Percentiles rank a stretch among this genome's conserved stretches.
Evolutionary conservation across 129 eudicot genomes (phyloP).

Genomic region (Solidago caesia): DNA sequence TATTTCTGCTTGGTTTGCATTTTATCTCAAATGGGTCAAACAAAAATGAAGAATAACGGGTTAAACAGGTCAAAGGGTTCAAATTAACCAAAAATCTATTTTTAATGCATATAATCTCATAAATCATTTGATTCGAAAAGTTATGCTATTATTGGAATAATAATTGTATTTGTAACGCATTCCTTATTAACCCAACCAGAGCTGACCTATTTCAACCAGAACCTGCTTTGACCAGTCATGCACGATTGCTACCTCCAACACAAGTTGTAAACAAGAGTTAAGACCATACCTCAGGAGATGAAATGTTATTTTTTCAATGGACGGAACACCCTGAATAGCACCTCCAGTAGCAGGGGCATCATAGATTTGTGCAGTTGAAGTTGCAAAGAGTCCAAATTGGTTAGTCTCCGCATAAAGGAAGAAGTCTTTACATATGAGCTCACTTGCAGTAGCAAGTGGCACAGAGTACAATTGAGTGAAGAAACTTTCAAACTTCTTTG

Average conservation of each 20-base stretch:
- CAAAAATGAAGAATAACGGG: too few species aligned
- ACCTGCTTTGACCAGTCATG: too few species aligned
- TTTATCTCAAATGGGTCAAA: too few species aligned
- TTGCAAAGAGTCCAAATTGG: constrained; percentile 87
- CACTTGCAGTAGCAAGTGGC: constrained; percentile 85
- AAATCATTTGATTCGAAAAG: too few species aligned
- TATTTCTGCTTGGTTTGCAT: too few species aligned
- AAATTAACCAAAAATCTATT: too few species aligned
- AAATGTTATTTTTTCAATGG: constrained; percentile 82
- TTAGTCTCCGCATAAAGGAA: constrained; percentile 74
- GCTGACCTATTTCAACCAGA: too few species aligned
- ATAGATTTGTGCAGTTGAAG: constrained; percentile 86
- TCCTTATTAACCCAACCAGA: too few species aligned
- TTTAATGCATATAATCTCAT: too few species aligned
- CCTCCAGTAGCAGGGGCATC: constrained; percentile 91
- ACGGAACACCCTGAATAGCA: constrained; percentile 94
- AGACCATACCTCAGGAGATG: constrained; percentile 79
- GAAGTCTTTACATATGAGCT: constrained; percentile 93
- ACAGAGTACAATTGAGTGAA: constrained; percentile 77
- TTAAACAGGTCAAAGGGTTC: too few species aligned
- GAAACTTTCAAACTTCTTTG: constrained; percentile 89
- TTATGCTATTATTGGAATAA: too few species aligned
- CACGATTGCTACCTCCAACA: neutral
- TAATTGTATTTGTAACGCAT: too few species aligned
- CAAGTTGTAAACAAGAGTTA: constrained; percentile 3